Conservation (phyloP, 768 basidiomycete genomes). For the Psilocybe sp. region DNA sequence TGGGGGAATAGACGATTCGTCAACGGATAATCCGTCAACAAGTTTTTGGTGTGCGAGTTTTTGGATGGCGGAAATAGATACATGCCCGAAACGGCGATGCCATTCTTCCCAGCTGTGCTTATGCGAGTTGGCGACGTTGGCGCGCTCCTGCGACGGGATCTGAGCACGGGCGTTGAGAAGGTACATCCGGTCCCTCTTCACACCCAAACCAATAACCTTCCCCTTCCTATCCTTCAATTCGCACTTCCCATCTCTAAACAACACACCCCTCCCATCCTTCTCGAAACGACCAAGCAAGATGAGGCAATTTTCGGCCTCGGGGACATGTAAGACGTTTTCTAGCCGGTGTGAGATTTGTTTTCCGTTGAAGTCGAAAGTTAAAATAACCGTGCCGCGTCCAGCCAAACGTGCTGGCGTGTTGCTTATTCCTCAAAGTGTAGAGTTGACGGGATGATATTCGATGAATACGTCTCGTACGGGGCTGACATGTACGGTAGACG, state of each 20-base stretch:
- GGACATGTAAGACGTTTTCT: conserved; percentile 16
- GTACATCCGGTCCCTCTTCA: conserved; percentile 14
- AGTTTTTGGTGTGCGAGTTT: conserved; percentile 11
- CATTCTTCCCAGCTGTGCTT: conserved; percentile 22
- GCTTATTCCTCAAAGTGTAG: not conserved
- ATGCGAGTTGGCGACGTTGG: conserved; percentile 7
- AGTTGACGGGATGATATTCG: conserved; percentile 9
- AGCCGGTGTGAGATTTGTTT: conserved; percentile 13
- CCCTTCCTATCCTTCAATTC: conserved; percentile 9
- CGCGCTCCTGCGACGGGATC: not conserved
- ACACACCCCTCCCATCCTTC: conserved; percentile 13
- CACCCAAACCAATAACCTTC: conserved; percentile 10
- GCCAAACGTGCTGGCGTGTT: too few species aligned
- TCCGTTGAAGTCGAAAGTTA: conserved; percentile 15
- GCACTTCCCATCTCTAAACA: conserved; percentile 6
- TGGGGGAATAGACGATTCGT: conserved; percentile 11
- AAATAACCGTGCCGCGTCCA: conserved; percentile 15
- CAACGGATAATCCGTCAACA: conserved; percentile 18
- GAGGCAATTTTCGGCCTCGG: conserved; percentile 19
- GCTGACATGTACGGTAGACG: conserved; percentile 15
- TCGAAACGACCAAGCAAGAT: conserved; percentile 18
- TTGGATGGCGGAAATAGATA: conserved; percentile 17
- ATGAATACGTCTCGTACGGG: conserved; percentile 11
- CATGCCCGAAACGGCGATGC: conserved; percentile 23
- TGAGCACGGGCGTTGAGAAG: conserved; percentile 13